A percentile compares a stretch with the other conserved stretches of the same genome.
These are phyloP conservation scores for Talaromyces thailandensis DNA, from an alignment of 495 filamentous ascomycete genomes.

Conservation along the genomic window DNA sequence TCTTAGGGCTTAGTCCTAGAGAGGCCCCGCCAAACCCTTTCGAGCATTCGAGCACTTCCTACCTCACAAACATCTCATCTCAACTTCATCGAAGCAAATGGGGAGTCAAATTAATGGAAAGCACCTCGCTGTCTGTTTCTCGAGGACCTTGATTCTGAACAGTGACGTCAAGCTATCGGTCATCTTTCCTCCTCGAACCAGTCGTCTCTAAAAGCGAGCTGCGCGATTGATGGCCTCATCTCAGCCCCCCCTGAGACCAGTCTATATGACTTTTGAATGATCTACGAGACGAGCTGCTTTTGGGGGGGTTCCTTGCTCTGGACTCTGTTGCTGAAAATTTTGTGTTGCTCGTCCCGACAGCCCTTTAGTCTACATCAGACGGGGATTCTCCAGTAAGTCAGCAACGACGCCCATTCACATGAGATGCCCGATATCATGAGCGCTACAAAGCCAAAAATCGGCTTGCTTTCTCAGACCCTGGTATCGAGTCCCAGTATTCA, in stretches of 20 bases:
- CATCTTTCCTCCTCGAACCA: not conserved
- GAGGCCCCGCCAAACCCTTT: not conserved
- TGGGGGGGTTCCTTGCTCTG: not conserved
- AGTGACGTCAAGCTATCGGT: not conserved
- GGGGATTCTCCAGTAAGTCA: not conserved
- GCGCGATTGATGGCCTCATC: not conserved
- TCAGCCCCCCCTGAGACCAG: not conserved
- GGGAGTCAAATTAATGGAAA: not conserved
- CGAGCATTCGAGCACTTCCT: not conserved
- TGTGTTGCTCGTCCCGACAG: not conserved
- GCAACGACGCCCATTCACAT: not conserved
- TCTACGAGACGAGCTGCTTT: not conserved
- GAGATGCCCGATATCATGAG: not conserved
- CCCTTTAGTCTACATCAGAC: not conserved
- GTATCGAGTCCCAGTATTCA: constrained; percentile 67
- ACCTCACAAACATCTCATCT: not conserved
- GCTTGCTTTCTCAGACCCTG: constrained; percentile 68
- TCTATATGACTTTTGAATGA: not conserved
- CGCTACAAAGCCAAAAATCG: constrained; percentile 22
- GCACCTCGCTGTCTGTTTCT: not conserved
- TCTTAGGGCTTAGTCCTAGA: not conserved
- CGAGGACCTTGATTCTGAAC: not conserved
- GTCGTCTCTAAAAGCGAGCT: not conserved
- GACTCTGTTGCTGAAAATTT: not conserved
- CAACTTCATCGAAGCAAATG: not conserved